Percentiles rank a stretch among this genome's conserved stretches.
Evolutionary conservation across 768 basidiomycete genomes (phyloP).

Genomic region (Rhizopogon vinicolor): DNA sequence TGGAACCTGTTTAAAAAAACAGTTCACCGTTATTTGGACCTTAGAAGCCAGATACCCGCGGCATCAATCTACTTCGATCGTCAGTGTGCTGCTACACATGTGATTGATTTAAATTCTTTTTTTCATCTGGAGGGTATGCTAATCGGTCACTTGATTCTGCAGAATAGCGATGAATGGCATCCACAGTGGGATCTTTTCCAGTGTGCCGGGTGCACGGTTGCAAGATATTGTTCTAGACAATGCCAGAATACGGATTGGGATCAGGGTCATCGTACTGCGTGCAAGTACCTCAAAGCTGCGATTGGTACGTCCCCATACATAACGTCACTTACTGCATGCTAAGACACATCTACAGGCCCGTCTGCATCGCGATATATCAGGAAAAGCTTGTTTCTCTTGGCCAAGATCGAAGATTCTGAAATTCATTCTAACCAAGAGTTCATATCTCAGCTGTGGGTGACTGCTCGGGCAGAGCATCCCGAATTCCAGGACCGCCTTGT

Average conservation of each 20-base stretch:
- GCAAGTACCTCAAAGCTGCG: constrained; percentile 1
- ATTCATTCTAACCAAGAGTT: background rate
- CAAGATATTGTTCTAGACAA: constrained; percentile 1
- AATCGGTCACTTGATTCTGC: background rate
- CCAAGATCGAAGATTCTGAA: background rate
- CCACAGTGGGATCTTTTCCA: constrained; percentile 1
- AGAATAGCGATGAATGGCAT: constrained; percentile 2
- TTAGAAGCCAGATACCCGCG: background rate
- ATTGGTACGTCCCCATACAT: background rate
- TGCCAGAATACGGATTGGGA: background rate
- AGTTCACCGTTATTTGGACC: background rate
- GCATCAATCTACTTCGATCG: background rate
- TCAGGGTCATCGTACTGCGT: background rate
- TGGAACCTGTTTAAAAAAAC: background rate
- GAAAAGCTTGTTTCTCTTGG: background rate
- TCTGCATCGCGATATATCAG: background rate
- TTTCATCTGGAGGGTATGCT: background rate
- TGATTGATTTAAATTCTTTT: background rate
- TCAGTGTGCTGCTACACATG: background rate
- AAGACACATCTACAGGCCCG: background rate
- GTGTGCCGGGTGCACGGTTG: background rate
- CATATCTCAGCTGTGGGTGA: background rate
- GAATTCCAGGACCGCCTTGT: background rate
- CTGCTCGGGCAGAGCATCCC: background rate
- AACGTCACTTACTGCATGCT: background rate